A percentile compares a stretch with the other conserved stretches of the same genome.
These are phyloP conservation scores for Geotrichum citri-aurantii DNA, from an alignment of 1,139 yeast species.

Conservation along the genomic window DNA sequence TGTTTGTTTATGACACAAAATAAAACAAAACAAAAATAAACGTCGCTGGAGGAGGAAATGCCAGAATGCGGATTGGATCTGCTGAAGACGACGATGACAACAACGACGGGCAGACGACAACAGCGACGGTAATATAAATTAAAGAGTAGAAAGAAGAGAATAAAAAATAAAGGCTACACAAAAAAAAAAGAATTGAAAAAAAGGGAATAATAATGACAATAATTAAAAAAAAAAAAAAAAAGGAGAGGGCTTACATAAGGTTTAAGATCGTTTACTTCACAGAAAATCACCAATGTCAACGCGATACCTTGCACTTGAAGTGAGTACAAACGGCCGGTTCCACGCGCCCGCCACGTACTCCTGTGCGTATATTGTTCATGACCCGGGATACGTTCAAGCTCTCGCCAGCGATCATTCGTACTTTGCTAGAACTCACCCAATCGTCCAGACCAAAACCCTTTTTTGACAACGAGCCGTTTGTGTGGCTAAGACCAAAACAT, in stretches of 20 bases:
- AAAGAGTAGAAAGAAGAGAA: not conserved
- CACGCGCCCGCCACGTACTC: not conserved
- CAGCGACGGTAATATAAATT: not conserved
- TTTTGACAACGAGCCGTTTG: too few species aligned
- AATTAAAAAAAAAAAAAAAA: not conserved
- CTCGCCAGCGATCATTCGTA: not conserved
- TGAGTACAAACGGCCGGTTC: not conserved
- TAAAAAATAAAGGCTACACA: not conserved
- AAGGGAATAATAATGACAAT: not conserved
- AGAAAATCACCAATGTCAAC: slow-evolving; percentile 2
- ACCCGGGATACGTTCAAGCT: not conserved
- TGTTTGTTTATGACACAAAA: not conserved
- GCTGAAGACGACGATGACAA: not conserved
- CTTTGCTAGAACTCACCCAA: not conserved
- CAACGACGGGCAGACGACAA: not conserved
- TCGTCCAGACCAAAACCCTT: too few species aligned
- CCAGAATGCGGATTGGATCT: not conserved
- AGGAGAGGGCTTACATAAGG: not conserved
- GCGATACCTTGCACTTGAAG: slow-evolving; percentile 2
- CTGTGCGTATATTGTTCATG: not conserved
- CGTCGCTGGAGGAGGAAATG: not conserved
- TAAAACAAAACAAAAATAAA: not conserved
- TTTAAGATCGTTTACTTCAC: not conserved
- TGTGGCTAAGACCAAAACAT: too few species aligned
- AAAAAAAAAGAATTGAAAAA: not conserved